Evolutionary conservation across 768 basidiomycete genomes (phyloP).

Genomic region (Tephrocybe sp.): DNA sequence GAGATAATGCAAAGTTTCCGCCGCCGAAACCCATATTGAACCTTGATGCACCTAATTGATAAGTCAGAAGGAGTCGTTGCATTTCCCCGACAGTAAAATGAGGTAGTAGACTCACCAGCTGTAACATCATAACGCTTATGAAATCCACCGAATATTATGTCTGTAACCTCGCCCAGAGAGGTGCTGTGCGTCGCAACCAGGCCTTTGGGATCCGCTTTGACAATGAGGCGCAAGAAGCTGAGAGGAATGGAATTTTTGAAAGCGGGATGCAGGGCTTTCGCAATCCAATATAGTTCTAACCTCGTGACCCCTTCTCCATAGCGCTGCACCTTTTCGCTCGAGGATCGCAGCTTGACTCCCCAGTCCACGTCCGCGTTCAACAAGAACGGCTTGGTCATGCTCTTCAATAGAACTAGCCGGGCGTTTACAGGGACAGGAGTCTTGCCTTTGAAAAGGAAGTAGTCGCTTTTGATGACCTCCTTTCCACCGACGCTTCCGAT

Average conservation of each 20-base stretch:
- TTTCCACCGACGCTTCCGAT: not conserved
- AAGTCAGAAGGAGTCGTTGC: not conserved
- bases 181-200: too few species aligned
- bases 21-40: not conserved
- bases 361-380: not conserved
- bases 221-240: not conserved
- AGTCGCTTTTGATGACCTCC: not conserved
- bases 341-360: not conserved
- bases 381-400: not conserved
- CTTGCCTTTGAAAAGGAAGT: not conserved
- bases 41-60: not conserved
- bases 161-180: too few species aligned
- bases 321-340: not conserved
- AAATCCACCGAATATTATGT: not conserved
- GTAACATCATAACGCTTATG: not conserved
- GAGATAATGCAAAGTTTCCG: not conserved
- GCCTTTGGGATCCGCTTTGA: too few species aligned
- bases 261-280: not conserved
- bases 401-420: not conserved
- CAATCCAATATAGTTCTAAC: conserved; percentile 5
- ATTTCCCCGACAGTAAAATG: not conserved
- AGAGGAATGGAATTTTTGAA: not conserved
- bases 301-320: not conserved
- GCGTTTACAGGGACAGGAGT: not conserved
- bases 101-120: not conserved